These are phyloP conservation scores for Trichocladium antarcticum DNA, from an alignment of 495 filamentous ascomycete genomes.

Conservation along the genomic window DNA sequence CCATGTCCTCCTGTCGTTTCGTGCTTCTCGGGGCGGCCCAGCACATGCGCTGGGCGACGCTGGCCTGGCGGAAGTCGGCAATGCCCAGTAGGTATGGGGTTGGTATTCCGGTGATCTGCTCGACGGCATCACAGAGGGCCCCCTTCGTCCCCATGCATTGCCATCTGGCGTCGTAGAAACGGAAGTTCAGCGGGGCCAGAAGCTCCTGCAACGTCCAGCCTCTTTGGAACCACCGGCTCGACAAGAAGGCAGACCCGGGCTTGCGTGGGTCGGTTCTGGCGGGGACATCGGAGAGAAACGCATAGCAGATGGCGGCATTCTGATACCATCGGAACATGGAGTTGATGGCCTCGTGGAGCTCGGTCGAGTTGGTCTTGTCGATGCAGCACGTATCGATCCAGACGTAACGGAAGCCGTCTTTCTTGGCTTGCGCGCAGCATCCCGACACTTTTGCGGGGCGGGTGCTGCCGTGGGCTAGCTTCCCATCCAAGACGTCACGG, in stretches of 20 bases:
- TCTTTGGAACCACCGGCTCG: slow-evolving; percentile 30
- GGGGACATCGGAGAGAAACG: slow-evolving; percentile 19
- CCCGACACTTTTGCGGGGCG: slow-evolving; percentile 2
- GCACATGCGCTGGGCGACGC: slow-evolving; percentile 28
- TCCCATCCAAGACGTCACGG: background rate
- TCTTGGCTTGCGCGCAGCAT: background rate
- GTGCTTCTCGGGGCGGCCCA: slow-evolving; percentile 28
- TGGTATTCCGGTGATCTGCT: slow-evolving; percentile 22
- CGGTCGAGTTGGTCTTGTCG: slow-evolving; percentile 26
- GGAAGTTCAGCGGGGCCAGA: slow-evolving; percentile 20
- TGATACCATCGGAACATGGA: slow-evolving; percentile 34
- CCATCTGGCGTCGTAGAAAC: slow-evolving; percentile 28
- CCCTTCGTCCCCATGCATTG: slow-evolving; percentile 17
- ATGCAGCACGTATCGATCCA: slow-evolving; percentile 31
- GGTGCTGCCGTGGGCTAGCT: background rate
- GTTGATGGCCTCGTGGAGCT: slow-evolving; percentile 31
- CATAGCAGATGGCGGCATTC: slow-evolving; percentile 23
- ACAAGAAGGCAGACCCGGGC: background rate
- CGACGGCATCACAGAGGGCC: background rate
- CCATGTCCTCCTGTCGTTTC: slow-evolving; percentile 23
- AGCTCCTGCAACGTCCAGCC: slow-evolving; percentile 39
- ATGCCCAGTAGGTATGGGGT: background rate
- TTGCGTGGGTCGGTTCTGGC: background rate
- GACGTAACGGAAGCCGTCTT: slow-evolving; percentile 8
- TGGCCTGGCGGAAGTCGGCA: background rate